phyloP scores from a whole-genome alignment of 371 early-diverging fungal genomes.

The Apophysomyces trapeziformis region DNA sequence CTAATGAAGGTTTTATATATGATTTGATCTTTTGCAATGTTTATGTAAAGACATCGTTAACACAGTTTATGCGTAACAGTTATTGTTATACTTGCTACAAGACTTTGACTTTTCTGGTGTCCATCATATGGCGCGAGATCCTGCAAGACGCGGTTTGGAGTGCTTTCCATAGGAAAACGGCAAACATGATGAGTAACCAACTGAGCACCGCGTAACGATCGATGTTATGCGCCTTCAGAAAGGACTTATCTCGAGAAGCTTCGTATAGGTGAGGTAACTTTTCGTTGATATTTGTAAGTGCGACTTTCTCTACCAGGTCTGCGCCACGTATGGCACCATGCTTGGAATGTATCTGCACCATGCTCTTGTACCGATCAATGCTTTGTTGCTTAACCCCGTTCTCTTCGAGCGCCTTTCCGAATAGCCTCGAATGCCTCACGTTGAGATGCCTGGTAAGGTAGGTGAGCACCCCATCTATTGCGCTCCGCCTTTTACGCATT shows the following conservation, averaged over 20 bases:
- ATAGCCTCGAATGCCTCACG: neutral
- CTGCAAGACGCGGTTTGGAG: too few relatives aligned
- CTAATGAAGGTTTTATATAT: too few relatives aligned
- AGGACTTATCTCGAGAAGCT: conserved; percentile 28
- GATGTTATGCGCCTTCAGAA: conserved; percentile 28
- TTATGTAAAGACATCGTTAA: too few relatives aligned
- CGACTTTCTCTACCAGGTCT: conserved; percentile 30
- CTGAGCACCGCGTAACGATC: conserved; percentile 20
- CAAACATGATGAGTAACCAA: too few relatives aligned
- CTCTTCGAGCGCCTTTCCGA: conserved; percentile 8
- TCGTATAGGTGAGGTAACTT: conserved; percentile 18
- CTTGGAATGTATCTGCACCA: conserved; percentile 25
- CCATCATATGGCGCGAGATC: too few relatives aligned
- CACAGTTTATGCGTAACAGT: too few relatives aligned
- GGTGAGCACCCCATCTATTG: neutral
- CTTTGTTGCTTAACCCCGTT: conserved; percentile 3
- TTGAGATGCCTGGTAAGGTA: neutral
- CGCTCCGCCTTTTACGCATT: conserved; percentile 16
- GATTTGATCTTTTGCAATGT: too few relatives aligned
- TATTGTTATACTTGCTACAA: too few relatives aligned
- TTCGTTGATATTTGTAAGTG: conserved; percentile 18
- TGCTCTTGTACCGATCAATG: conserved; percentile 16
- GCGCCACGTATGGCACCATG: conserved; percentile 24
- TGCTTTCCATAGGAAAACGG: too few relatives aligned
- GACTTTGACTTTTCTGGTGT: too few relatives aligned